Evolutionary conservation across 768 basidiomycete species (phyloP), one percentile per base, ranked within the genome.

Genomic region (Leucocoprinus leucothites): DNA sequence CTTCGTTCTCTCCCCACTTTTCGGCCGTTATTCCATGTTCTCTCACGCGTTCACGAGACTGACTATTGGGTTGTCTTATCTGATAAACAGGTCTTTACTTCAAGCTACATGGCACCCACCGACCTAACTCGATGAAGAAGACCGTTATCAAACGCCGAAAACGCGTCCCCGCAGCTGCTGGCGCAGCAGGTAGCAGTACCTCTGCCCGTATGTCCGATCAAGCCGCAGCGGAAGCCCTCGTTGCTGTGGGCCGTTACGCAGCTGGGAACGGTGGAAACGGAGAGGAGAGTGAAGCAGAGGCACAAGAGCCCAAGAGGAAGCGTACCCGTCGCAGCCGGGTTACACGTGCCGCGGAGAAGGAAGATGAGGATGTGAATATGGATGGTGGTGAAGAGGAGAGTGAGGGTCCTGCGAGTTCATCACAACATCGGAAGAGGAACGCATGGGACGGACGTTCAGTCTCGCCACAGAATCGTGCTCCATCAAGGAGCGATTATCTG

Each of bases 71-170:
- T n/a, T 43, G 51, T 55, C 40, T 57, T 61, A 60, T 56, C 57
- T 51, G 13, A 58, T 51, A 65, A 53, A 21, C 60, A 98, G 96
- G 96, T 53, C 82, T 99, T 8, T 99, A 98, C 75, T 97, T 93
- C 80, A 98, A 99, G 73, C 81, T 99, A 11, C 97, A 99, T 74
- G 94, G 94, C 46, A 92, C 91, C 1, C 94, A 98, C 64, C 85
- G 97, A 35, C 97, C 97, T 36, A 95, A 94, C 60, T 92, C 94
- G 59, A 96, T 99, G 94, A 98, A 97, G 74, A 98, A 98, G 78
- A 90, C 92, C 3, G 93, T 97, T 62, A 99, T 99, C 81, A 99
- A 99, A 75, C 84, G 97, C 31, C 80, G 97, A 61, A 98, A 98
- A 73, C 87, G 97, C 61, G 95, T 99, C 40, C 94, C 97, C 34